Conservation (phyloP, 148 eudicot species). For the Fagopyrum homotropicum region DNA sequence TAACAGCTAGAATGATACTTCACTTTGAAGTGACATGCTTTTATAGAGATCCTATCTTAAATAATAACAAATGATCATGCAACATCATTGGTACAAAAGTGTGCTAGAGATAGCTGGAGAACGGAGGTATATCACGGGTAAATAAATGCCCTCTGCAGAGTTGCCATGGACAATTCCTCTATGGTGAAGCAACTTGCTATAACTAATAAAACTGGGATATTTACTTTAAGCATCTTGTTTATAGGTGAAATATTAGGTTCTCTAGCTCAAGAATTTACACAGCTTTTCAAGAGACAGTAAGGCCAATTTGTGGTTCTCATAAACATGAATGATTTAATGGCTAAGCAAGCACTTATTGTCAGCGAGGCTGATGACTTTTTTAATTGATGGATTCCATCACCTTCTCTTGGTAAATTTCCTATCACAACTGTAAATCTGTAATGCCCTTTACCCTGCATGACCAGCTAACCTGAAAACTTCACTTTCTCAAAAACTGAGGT, state of each 20-base stretch:
- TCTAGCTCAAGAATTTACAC: background rate
- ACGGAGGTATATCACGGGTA: background rate
- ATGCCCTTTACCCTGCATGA: background rate
- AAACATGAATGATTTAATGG: background rate
- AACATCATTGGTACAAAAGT: background rate
- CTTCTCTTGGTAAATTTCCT: background rate
- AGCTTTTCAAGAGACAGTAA: background rate
- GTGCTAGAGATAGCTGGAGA: background rate
- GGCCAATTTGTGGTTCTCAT: background rate
- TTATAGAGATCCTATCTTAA: background rate
- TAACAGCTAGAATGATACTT: background rate
- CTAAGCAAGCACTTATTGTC: background rate
- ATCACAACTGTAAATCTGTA: background rate
- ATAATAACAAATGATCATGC: background rate
- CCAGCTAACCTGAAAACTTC: background rate
- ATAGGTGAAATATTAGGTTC: background rate
- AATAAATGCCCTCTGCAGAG: background rate
- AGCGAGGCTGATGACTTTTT: background rate
- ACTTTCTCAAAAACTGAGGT: background rate
- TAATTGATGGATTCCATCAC: background rate
- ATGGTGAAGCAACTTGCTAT: background rate
- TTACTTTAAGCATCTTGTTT: background rate
- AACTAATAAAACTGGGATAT: background rate
- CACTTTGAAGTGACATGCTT: background rate
- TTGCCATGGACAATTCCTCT: background rate